Evolutionary conservation across 1,284 basidiomycete species (phyloP), one percentile per base, ranked within the genome.

Genomic region (Entoloma clypeatum): DNA sequence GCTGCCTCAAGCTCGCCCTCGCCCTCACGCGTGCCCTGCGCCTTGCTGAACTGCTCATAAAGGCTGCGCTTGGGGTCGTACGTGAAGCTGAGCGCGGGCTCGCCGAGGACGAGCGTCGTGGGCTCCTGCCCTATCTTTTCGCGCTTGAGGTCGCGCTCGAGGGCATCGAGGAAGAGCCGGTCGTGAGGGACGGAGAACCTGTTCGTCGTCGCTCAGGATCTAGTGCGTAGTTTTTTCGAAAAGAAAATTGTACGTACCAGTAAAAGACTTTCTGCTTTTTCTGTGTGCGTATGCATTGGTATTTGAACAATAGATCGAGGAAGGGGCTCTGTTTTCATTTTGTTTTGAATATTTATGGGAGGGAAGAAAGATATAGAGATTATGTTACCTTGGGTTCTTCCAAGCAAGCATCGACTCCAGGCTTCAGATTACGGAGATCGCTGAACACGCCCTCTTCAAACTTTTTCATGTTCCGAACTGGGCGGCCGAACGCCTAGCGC

Each of bases 241-340:
- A 42, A 14, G 25, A 31, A 23, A 22, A 37, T 37, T 18, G 3
- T 8, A 68, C 80, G 39, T 54, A 88, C 91, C 92, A 95, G 63
- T 89, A 93, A 58, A 94, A 95, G 16, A 89, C 88, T 60, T 92
- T 92, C 68, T 93, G 92, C 68, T 94, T 94, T 74, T 95, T 96
- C 62, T 95, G 92, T 1, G 92, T 95, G 29, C 92, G 80, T 49
- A 96, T 94, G 61, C 91, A 93, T 57, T 92, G 90, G 55, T 90
- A 92, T 63, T 92, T 92, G 79, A 94, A 95, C 10, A 96, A 69
- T 23, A 93, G 73, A 57, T 95, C 91, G 11, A 96, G 72, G 72
- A 92, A 86, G n/a, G 83, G 83, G n/a, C 85, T 88, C 88, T 91
- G 56, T 9, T 21, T 29, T 33, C 22, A 25, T 13, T 41, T 18